Evolutionary conservation across 2,329 filamentous ascomycete species (phyloP).

Genomic region (Pleoardoris graminearum): DNA sequence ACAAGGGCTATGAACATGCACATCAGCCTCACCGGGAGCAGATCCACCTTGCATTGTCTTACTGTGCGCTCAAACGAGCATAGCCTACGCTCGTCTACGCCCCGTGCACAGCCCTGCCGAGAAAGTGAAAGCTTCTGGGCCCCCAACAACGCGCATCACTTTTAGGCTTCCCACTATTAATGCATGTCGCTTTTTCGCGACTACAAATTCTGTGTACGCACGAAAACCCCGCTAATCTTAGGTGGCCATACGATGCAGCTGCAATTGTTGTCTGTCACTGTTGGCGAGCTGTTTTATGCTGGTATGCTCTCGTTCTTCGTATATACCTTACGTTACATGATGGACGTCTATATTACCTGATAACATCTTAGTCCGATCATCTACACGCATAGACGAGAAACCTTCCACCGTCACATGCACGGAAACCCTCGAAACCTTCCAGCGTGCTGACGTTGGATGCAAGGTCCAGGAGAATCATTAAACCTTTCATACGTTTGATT

Average conservation of each 20-base stretch:
- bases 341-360: background rate
- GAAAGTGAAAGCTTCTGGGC: background rate
- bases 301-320: background rate
- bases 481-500: background rate
- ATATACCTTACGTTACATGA: background rate
- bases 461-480: background rate
- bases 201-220: background rate
- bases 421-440: background rate
- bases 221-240: background rate
- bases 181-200: background rate
- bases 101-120: constrained; percentile 7
- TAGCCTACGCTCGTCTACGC: constrained; percentile 1
- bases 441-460: background rate
- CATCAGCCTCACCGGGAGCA: background rate
- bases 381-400: background rate
- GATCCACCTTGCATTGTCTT: background rate
- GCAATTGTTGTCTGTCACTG: background rate
- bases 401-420: background rate
- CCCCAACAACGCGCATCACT: background rate
- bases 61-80: constrained; percentile 2
- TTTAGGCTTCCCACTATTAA: constrained; percentile 2
- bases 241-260: background rate
- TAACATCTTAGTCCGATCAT: background rate
- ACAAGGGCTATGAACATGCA: background rate
- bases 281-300: background rate